A percentile compares a stretch with the other conserved stretches of the same genome.
Conservation (phyloP, 495 filamentous ascomycete genomes). For the Aspergillus egyptiacus region DNA sequence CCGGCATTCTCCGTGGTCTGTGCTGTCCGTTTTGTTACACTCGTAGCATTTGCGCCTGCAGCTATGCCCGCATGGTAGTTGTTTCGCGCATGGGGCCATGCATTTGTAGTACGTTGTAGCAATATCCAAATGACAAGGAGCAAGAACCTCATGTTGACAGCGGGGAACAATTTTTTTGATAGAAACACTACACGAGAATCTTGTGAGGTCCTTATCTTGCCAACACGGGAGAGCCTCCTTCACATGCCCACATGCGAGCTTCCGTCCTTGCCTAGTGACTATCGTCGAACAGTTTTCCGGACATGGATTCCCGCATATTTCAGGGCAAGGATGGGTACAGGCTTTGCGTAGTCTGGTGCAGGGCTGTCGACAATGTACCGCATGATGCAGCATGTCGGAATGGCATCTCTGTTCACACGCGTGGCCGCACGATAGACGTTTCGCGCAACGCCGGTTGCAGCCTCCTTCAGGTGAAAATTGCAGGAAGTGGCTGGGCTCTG, state of each 20-base stretch:
- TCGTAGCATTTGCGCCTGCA: slow-evolving; percentile 48
- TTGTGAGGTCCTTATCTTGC: slow-evolving; percentile 35
- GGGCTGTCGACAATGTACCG: slow-evolving; percentile 56
- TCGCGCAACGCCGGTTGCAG: slow-evolving; percentile 53
- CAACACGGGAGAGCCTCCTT: slow-evolving; percentile 44
- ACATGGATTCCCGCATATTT: slow-evolving; percentile 57
- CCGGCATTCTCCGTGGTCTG: slow-evolving; percentile 46
- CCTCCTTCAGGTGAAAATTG: slow-evolving; percentile 64
- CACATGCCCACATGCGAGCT: slow-evolving; percentile 56
- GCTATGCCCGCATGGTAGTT: slow-evolving; percentile 54
- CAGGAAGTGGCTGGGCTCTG: slow-evolving; percentile 56
- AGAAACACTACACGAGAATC: slow-evolving; percentile 30
- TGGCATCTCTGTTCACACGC: slow-evolving; percentile 65
- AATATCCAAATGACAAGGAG: slow-evolving; percentile 48
- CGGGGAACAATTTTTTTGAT: slow-evolving; percentile 41
- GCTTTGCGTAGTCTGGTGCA: slow-evolving; percentile 50
- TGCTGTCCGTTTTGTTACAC: slow-evolving; percentile 36
- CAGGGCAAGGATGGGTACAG: slow-evolving; percentile 59
- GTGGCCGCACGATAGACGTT: slow-evolving; percentile 64
- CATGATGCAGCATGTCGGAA: slow-evolving; percentile 57
- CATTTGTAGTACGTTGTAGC: slow-evolving; percentile 43
- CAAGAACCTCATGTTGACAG: slow-evolving; percentile 49
- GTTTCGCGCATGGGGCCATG: slow-evolving; percentile 34
- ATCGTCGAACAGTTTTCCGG: slow-evolving; percentile 40
- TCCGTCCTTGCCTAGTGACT: slow-evolving; percentile 34